A percentile compares a stretch with the other conserved stretches of the same genome.
phyloP scores from a whole-genome alignment of 768 basidiomycete genomes.

The Suillus placidus region DNA sequence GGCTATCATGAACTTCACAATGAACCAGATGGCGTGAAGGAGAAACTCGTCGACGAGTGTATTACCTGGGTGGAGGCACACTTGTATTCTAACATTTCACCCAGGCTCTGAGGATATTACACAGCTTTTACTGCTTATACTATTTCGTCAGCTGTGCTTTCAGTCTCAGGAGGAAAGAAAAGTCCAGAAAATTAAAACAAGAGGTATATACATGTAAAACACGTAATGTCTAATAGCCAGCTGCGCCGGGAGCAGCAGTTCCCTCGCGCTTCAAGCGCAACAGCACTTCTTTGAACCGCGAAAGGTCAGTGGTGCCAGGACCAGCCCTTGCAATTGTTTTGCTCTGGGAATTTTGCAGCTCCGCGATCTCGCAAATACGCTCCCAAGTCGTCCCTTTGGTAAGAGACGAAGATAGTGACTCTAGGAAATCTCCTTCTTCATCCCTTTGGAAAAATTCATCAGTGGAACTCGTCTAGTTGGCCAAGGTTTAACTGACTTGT shows the following conservation, averaged over 20 bases:
- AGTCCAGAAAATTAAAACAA: neutral
- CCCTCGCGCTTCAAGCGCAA: slow-evolving; percentile 89
- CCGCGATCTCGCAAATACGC: slow-evolving; percentile 82
- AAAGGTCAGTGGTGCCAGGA: slow-evolving; percentile 84
- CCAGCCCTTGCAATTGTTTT: slow-evolving; percentile 91
- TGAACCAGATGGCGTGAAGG: slow-evolving; percentile 69
- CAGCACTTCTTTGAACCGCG: slow-evolving; percentile 91
- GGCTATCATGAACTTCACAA: slow-evolving; percentile 78
- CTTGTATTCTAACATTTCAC: slow-evolving; percentile 18
- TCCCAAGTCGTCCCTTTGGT: slow-evolving; percentile 95
- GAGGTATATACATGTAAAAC: slow-evolving; percentile 12
- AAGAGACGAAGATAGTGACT: slow-evolving; percentile 71
- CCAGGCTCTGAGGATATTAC: slow-evolving; percentile 25
- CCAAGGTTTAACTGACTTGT: slow-evolving; percentile 64
- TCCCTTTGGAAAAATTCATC: slow-evolving; percentile 56
- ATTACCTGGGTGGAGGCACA: slow-evolving; percentile 49
- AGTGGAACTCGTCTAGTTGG: neutral
- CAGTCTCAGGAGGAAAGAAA: neutral
- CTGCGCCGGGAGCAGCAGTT: slow-evolving; percentile 88
- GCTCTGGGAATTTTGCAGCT: slow-evolving; percentile 95
- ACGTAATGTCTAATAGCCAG: slow-evolving; percentile 67
- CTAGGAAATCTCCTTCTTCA: slow-evolving; percentile 79
- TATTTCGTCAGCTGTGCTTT: neutral
- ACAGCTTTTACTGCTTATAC: neutral
- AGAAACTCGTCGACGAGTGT: slow-evolving; percentile 57